Evolutionary conservation across 2,329 filamentous ascomycete genomes (phyloP), one percentile per base, ranked within the genome.

Genomic region (Colletotrichum spaethianum): DNA sequence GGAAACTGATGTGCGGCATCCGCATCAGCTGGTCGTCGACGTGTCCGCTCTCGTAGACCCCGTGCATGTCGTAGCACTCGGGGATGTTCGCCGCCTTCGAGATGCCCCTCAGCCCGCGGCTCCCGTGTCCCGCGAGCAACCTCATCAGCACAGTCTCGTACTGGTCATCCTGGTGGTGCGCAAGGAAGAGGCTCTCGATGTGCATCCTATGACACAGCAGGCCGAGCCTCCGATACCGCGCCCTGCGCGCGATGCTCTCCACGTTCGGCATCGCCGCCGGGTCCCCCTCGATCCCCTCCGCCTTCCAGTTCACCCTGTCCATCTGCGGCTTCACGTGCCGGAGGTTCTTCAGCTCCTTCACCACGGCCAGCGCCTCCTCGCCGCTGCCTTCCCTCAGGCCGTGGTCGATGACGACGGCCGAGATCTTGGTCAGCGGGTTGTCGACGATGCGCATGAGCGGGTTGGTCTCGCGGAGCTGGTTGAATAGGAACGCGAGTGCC

Each of bases 131-230:
- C 3, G 86, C 85, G 11, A 92, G 82, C 44, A 98, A 81, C 52
- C 96, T 89, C 91, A 95, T 93, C 60, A 98, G 82, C 4, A 97
- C 87, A 0, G 95, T 98, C 83, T 99, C 96, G 67, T 95, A 93
- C 78, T 96, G 94, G 77, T 99, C 96, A 77, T 98, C 95, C 73
- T 89, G 86, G 79, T 99, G 96, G 79, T 99, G 96, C 4, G 92
- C 96, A 36, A 97, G 84, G 48, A 98, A 87, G 1, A 98, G 80
- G 26, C 89, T 89, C 5, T 81, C 82, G 4, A 93, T 88, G 0
- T 83, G 79, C 7, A 83, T 75, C 1, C 83, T 79, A 20, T 81
- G 80, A 79, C 93, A 95, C 9, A 87, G 86, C 18, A 76, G 79
- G 0, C 93, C 95, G 1, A 98, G 81, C 0, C 86, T 84, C 73